Evolutionary conservation across 148 eudicot genomes (phyloP).

Genomic region (Rhododendron mucronatum): DNA sequence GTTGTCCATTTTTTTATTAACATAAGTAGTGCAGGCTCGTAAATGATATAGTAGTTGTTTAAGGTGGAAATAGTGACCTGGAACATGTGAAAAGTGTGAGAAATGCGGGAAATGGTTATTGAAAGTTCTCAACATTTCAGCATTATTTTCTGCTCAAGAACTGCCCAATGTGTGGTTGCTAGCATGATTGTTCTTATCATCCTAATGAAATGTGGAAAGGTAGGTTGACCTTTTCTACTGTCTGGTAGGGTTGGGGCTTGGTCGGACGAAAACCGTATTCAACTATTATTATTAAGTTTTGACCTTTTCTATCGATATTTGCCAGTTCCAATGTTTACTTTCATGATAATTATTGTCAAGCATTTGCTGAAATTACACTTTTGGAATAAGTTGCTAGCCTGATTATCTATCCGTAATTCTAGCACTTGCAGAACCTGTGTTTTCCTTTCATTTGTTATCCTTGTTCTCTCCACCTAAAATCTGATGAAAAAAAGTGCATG

Average conservation of each 20-base stretch:
- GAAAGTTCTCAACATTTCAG: not conserved
- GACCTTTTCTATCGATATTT: not conserved
- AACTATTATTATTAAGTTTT: not conserved
- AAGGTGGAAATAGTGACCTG: not conserved
- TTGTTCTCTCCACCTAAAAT: not conserved
- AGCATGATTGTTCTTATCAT: not conserved
- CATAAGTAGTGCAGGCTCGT: not conserved
- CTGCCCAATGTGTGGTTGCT: not conserved
- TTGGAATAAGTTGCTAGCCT: not conserved
- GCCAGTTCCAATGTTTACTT: not conserved
- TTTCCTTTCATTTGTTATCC: not conserved
- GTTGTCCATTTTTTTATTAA: not conserved
- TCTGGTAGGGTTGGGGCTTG: constrained; percentile 4
- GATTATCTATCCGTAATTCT: not conserved
- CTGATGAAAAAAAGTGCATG: not conserved
- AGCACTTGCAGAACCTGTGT: not conserved
- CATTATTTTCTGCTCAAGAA: not conserved
- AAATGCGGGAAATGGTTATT: not conserved
- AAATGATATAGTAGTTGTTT: not conserved
- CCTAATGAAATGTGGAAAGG: not conserved
- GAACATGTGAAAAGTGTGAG: not conserved
- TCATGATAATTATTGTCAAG: not conserved
- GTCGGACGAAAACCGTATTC: not conserved
- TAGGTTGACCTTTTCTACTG: not conserved
- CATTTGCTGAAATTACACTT: not conserved